Evolutionary conservation across 1,284 basidiomycete genomes (phyloP), one percentile per base, ranked within the genome.

Genomic region (Rhodotorula sp.): DNA sequence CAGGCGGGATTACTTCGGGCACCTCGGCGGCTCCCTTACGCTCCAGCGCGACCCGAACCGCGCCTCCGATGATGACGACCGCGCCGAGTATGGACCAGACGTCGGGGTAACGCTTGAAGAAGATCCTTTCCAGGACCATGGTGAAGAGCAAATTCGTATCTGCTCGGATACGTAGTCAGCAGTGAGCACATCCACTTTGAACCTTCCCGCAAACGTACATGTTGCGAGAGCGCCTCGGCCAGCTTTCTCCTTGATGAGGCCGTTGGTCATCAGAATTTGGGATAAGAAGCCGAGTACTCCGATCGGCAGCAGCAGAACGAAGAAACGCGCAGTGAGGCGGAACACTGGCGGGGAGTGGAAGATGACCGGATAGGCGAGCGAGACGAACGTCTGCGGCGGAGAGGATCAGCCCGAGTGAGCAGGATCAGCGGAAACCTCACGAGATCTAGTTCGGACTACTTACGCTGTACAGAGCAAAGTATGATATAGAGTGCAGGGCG

Each of bases 281-380:
- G 77, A 75, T 29, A 68, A 12, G 59, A 78, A 78, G 22, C 77
- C 77, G 33, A 74, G 67, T 8, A 78, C 60, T 4, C 77, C 75
- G 65, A 76, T 75, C 1, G 75, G 74, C 20, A 71, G 54, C 26
- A 76, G 69, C 33, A 75, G 67, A 17, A 70, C 56, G 44, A 76
- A 72, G 46, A 76, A 77, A 33, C 66, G 63, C 24, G 67, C 51
- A 42, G 72, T 66, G 26, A 75, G 70, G 20, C 74, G 48, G 33
- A 77, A 57, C 53, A 77, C 71, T 2, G 71, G 66, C 12, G 72
- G 75, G 0, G 69, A 57, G 57, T 73, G 22, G 54, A 77, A 63
- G 37, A 77, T 6, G 42, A 78, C 15, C 3, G 75, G 74, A 44
- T 75, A 75, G 46, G 72, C 33, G 46, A 49, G 22, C 6, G 70